phyloP scores from a whole-genome alignment of 2,329 filamentous ascomycete species.

The Apiospora kogelbergensis region DNA sequence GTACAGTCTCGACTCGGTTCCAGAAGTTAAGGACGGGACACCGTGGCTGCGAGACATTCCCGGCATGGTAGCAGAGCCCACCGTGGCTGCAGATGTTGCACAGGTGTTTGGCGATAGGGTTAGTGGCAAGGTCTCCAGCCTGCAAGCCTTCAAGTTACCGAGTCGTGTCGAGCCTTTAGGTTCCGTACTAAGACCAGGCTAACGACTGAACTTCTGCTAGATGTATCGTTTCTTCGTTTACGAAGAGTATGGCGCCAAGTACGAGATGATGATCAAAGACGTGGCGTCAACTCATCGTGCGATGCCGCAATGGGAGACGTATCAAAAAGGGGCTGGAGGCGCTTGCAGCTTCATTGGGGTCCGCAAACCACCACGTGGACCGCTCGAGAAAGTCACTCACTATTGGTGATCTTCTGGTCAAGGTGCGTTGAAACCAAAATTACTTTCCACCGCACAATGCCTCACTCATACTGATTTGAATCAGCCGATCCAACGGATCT shows the following conservation, averaged over 20 bases:
- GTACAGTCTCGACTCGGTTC: conserved; percentile 47
- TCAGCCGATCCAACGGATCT: conserved; percentile 88
- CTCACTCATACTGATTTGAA: conserved; percentile 14
- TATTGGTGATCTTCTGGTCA: conserved; percentile 84
- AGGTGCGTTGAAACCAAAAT: conserved; percentile 52
- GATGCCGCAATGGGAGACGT: conserved; percentile 73
- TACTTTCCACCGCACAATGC: neutral
- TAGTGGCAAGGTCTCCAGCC: conserved; percentile 17
- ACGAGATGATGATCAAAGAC: conserved; percentile 81
- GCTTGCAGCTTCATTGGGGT: conserved; percentile 71
- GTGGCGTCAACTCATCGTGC: conserved; percentile 67
- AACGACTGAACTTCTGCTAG: conserved; percentile 40
- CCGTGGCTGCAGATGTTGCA: conserved; percentile 59
- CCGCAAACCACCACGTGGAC: conserved; percentile 63
- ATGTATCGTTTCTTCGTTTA: conserved; percentile 83
- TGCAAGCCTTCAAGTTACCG: neutral
- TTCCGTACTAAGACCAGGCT: neutral
- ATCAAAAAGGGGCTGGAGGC: conserved; percentile 83
- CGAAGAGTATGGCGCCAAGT: conserved; percentile 88
- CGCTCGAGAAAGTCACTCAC: conserved; percentile 74
- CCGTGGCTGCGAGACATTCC: conserved; percentile 47
- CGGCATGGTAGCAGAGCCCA: conserved; percentile 57
- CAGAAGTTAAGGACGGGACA: conserved; percentile 38
- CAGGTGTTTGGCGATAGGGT: conserved; percentile 62
- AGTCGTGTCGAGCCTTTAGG: neutral